phyloP scores from a whole-genome alignment of 1,139 yeast genomes.

The Zygoascus hellenicus region DNA sequence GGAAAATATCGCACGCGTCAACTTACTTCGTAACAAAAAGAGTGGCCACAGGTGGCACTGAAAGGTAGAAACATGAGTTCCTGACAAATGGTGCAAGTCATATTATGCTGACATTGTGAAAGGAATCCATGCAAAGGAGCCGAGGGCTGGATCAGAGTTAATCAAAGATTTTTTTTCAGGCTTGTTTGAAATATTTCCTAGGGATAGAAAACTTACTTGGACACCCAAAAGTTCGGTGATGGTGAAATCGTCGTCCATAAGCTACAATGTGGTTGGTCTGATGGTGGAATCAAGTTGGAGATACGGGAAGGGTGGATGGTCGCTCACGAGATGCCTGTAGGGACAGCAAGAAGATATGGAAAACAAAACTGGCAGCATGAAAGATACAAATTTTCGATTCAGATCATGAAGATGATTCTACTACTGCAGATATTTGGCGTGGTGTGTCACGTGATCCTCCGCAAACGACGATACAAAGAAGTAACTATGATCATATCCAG shows the following conservation, averaged over 20 bases:
- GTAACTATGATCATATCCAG: slow-evolving; percentile 89
- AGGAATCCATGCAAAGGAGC: slow-evolving; percentile 2
- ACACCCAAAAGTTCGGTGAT: slow-evolving; percentile 18
- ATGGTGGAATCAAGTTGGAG: no score
- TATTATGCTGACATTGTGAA: slow-evolving; percentile 18
- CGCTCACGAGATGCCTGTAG: no score
- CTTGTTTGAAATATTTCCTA: background rate
- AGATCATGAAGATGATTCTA: background rate
- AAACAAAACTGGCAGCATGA: background rate
- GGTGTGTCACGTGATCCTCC: slow-evolving; percentile 79
- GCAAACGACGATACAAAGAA: slow-evolving; percentile 78
- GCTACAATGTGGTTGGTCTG: no score
- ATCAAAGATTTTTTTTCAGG: background rate
- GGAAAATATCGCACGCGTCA: no score
- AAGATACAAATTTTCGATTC: background rate
- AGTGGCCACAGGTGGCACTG: slow-evolving; percentile 34
- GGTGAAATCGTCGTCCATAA: slow-evolving; percentile 8
- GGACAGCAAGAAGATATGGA: background rate
- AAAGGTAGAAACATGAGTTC: slow-evolving; percentile 32
- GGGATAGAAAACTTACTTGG: background rate
- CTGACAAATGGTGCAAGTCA: slow-evolving; percentile 33
- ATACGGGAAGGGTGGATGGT: no score
- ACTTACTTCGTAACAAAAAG: slow-evolving; percentile 30
- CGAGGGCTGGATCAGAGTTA: slow-evolving; percentile 3
- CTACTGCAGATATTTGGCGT: slow-evolving; percentile 57